Conservation (phyloP, 371 early-diverging fungal species). For the Coemansia linderi region DNA sequence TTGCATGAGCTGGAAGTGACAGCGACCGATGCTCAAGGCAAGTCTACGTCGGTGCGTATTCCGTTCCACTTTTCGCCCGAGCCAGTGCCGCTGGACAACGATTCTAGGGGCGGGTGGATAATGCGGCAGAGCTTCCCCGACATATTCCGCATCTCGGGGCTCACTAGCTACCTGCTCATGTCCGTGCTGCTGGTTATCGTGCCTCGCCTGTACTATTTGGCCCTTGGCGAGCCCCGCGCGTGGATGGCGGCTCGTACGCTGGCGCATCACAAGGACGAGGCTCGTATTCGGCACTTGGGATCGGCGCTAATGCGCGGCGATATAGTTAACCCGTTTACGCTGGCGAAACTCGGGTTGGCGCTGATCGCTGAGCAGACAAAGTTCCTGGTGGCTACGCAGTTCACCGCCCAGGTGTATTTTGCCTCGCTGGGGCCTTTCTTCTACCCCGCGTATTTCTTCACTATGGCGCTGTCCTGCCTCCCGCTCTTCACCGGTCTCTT, state of each 20-base stretch:
- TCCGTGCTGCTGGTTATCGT: conserved; percentile 19
- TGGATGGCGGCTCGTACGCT: conserved; percentile 28
- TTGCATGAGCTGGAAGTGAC: conserved; percentile 65
- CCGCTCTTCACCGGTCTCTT: conserved; percentile 63
- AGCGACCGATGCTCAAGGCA: conserved; percentile 61
- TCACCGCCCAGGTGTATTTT: conserved; percentile 41
- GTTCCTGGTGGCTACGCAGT: conserved; percentile 34
- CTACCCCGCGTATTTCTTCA: conserved; percentile 56
- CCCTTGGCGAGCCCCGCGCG: conserved; percentile 2
- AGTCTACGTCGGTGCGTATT: conserved; percentile 50
- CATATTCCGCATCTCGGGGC: conserved; percentile 26
- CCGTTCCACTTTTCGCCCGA: conserved; percentile 64
- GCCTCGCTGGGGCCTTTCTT: conserved; percentile 49
- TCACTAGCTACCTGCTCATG: conserved; percentile 38
- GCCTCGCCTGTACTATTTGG: conserved; percentile 24
- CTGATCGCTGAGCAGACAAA: conserved; percentile 8
- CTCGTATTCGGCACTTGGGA: conserved; percentile 13
- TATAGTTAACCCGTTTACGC: not conserved
- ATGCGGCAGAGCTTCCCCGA: conserved; percentile 54
- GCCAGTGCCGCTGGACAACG: conserved; percentile 60
- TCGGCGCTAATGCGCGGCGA: conserved; percentile 13
- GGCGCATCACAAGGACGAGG: conserved; percentile 37
- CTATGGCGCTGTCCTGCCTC: conserved; percentile 53
- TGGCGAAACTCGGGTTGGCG: conserved; percentile 22
- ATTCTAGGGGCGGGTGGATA: conserved; percentile 74